Evolutionary conservation across 768 basidiomycete species (phyloP), one percentile per base, ranked within the genome.

Genomic region (Omphalotus guepiniiformis): DNA sequence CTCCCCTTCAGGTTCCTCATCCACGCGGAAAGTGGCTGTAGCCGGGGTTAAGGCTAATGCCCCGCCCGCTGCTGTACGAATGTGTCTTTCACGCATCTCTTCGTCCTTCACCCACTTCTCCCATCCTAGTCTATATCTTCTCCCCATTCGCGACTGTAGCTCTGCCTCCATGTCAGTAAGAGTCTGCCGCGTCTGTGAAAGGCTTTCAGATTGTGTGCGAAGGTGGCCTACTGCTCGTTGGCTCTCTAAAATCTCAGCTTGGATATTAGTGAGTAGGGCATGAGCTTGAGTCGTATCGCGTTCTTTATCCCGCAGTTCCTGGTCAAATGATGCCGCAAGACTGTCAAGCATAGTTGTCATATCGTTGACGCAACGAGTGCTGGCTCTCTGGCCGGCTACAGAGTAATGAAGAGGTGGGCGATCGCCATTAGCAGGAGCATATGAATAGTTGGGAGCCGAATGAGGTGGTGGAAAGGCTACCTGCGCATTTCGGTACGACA

Each of bases 41-140:
- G 68, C 65, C 37, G 67, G 66, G 15, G 72, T 75, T 39, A 75
- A 65, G 11, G 65, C 64, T 46, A 83, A 64, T 41, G 78, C 70
- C 4, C 86, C 87, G 42, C 75, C 75, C 1, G 79, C 76, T 2
- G 72, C 79, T 32, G 80, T 80, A 39, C 84, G 77, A 53, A 90
- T 81, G 1, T 64, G 63, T 51, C 72, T 78, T 67, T 95, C 92
- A 22, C 93, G 76, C 27, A 69, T 70, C 59, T 90, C 86, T 67
- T 97, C 90, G 48, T 87, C 86, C 54, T 83, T 83, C 18, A 88
- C 68, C 93, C 95, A 98, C 56, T 88, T 89, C 62, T 95, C 91
- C 85, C 88, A 97, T 2, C 93, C 95, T 21, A 86, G 59, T 41
- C 88, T 77, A 68, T 91, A 92, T 53, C 87, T 73, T 56, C 77